phyloP scores from a whole-genome alignment of 208 protist species.

The Crithidia brevicula region DNA sequence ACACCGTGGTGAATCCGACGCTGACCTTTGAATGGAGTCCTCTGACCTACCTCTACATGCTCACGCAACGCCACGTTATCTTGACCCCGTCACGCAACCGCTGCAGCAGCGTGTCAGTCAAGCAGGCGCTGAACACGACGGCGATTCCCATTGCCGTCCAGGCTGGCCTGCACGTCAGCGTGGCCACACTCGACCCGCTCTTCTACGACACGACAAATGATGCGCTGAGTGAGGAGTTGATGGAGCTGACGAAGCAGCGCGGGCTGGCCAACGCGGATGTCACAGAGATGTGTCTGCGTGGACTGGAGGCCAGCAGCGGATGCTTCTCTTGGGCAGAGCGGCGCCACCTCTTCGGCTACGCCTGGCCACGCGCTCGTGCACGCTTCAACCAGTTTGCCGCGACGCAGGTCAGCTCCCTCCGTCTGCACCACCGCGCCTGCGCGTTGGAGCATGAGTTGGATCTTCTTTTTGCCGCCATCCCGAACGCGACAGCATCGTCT shows the following conservation, averaged over 20 bases:
- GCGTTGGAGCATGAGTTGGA: constrained; percentile 71
- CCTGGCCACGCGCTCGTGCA: constrained; percentile 57
- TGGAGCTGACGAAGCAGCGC: constrained; percentile 49
- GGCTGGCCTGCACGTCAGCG: constrained; percentile 94
- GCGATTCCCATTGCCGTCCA: constrained; percentile 93
- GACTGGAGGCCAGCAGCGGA: constrained; percentile 24
- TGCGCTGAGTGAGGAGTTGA: constrained; percentile 66
- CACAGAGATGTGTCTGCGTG: constrained; percentile 71
- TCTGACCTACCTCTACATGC: constrained; percentile 98
- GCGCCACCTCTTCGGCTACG: constrained; percentile 44
- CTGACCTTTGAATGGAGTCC: constrained; percentile 89
- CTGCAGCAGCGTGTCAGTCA: constrained; percentile 33
- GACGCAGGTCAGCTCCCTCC: constrained; percentile 75
- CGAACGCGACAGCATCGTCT: neutral
- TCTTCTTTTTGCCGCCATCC: constrained; percentile 44
- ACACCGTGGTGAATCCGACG: constrained; percentile 96
- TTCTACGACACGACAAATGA: constrained; percentile 79
- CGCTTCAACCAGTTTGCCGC: constrained; percentile 53
- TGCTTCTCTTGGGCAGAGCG: constrained; percentile 28
- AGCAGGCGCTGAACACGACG: constrained; percentile 68
- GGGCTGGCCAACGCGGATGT: constrained; percentile 61
- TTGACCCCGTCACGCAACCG: constrained; percentile 97
- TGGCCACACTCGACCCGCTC: constrained; percentile 97
- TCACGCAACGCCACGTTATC: constrained; percentile 96
- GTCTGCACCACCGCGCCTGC: constrained; percentile 63